Conservation (phyloP, 768 basidiomycete genomes). For the Xerocomellus intermedius region DNA sequence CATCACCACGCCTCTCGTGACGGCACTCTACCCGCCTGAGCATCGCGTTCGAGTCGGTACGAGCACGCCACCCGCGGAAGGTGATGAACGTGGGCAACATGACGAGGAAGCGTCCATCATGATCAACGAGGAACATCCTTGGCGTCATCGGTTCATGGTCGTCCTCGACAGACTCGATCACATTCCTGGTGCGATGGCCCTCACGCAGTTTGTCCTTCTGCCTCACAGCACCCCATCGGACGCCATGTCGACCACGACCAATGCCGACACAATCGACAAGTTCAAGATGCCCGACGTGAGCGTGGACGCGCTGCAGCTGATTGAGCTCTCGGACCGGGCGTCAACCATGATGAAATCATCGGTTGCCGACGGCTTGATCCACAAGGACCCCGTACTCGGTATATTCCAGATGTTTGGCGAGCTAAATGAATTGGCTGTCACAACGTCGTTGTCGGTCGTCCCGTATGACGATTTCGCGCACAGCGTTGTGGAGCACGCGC, state of each 20-base stretch:
- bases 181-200: conserved; percentile 83
- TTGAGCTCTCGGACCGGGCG: conserved; percentile 74
- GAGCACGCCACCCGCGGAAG: conserved; percentile 14
- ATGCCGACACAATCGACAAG: background rate
- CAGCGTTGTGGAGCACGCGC: conserved; percentile 68
- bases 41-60: conserved; percentile 46
- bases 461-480: conserved; percentile 70
- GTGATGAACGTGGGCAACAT: conserved; percentile 31
- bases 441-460: conserved; percentile 70
- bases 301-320: conserved; percentile 77
- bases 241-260: conserved; percentile 12
- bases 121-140: conserved; percentile 19
- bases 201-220: conserved; percentile 77
- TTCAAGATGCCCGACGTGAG: conserved; percentile 34
- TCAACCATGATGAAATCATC: conserved; percentile 62
- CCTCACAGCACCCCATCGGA: conserved; percentile 13
- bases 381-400: conserved; percentile 67
- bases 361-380: conserved; percentile 61
- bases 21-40: conserved; percentile 63
- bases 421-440: conserved; percentile 64
- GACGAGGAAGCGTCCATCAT: conserved; percentile 8
- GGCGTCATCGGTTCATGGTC: conserved; percentile 71
- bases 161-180: conserved; percentile 91
- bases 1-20: conserved; percentile 79
- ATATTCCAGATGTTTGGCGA: conserved; percentile 78